Percentiles rank a stretch among this genome's conserved stretches.
Conservation (phyloP, 495 filamentous ascomycete species). For the Diplogelasinospora grovesii region DNA sequence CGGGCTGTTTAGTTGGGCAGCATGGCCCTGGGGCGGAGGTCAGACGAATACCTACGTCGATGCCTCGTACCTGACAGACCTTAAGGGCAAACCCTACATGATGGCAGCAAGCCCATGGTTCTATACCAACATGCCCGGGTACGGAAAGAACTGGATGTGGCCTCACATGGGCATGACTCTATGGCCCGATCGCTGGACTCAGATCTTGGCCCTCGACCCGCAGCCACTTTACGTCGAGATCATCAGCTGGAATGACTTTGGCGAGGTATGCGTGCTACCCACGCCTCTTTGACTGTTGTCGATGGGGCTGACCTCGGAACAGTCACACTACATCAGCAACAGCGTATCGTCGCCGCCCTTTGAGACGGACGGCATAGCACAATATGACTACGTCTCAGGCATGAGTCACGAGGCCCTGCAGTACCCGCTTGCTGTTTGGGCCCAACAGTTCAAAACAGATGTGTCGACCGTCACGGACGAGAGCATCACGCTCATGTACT, state of each 20-base stretch:
- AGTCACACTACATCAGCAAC: conserved; percentile 62
- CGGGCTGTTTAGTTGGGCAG: conserved; percentile 32
- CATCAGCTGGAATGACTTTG: conserved; percentile 57
- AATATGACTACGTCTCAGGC: conserved; percentile 7
- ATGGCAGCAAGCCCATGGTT: conserved; percentile 64
- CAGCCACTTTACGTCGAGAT: conserved; percentile 55
- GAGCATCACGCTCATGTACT: conserved; percentile 54
- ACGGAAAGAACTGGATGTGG: conserved; percentile 54
- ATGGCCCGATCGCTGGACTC: conserved; percentile 64
- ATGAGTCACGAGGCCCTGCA: conserved; percentile 41
- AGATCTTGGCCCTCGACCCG: conserved; percentile 51
- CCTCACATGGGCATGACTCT: conserved; percentile 52
- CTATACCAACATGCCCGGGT: conserved; percentile 51
- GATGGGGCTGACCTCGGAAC: no score
- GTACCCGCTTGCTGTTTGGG: conserved; percentile 50
- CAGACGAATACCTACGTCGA: conserved; percentile 36
- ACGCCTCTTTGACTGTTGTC: no score
- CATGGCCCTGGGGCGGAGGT: conserved; percentile 37
- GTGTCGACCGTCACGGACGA: conserved; percentile 16
- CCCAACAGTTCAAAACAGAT: conserved; percentile 48
- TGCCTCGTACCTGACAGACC: conserved; percentile 15
- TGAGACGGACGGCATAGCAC: conserved; percentile 31
- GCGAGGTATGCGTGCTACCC: no score
- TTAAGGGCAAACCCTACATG: conserved; percentile 26
- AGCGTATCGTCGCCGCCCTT: conserved; percentile 26